Percentiles rank a stretch among this genome's conserved stretches.
Evolutionary conservation across 208 protist species (phyloP).

Genomic region (Wallacemonas sp.): DNA sequence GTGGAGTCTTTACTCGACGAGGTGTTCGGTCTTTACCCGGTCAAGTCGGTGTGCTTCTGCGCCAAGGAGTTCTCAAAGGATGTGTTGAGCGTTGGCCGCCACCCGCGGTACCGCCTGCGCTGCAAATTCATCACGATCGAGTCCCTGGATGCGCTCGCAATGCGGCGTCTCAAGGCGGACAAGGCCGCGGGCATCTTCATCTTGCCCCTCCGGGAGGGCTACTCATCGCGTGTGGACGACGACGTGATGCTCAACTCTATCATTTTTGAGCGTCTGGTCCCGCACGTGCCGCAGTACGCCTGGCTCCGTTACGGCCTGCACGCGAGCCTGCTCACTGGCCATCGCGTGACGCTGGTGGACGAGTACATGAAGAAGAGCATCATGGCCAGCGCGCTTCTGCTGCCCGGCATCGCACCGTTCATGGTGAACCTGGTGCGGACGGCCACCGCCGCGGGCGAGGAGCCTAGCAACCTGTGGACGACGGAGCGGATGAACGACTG

Average conservation of each 20-base stretch:
- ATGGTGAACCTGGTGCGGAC: conserved; percentile 85
- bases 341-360: conserved; percentile 63
- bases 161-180: conserved; percentile 66
- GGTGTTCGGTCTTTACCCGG: conserved; percentile 82
- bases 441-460: conserved; percentile 51
- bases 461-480: conserved; percentile 56
- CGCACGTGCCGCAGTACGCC: conserved; percentile 76
- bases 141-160: conserved; percentile 53
- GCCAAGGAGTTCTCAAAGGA: conserved; percentile 66
- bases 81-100: conserved; percentile 66
- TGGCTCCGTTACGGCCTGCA: conserved; percentile 85
- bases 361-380: conserved; percentile 87
- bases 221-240: conserved; percentile 75
- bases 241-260: conserved; percentile 85
- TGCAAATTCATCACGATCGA: conserved; percentile 72
- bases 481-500: conserved; percentile 65
- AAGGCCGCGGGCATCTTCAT: conserved; percentile 76
- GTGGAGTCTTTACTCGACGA: conserved; percentile 83
- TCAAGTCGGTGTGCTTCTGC: conserved; percentile 88
- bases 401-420: conserved; percentile 84
- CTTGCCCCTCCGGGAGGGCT: conserved; percentile 67
- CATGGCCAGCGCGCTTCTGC: conserved; percentile 75
- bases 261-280: conserved; percentile 75
- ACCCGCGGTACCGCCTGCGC: conserved; percentile 81
- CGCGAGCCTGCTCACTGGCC: conserved; percentile 62